Base-by-base conservation (phyloP, 2,329 filamentous ascomycete genomes). In the Aspergillus hortae region DNA sequence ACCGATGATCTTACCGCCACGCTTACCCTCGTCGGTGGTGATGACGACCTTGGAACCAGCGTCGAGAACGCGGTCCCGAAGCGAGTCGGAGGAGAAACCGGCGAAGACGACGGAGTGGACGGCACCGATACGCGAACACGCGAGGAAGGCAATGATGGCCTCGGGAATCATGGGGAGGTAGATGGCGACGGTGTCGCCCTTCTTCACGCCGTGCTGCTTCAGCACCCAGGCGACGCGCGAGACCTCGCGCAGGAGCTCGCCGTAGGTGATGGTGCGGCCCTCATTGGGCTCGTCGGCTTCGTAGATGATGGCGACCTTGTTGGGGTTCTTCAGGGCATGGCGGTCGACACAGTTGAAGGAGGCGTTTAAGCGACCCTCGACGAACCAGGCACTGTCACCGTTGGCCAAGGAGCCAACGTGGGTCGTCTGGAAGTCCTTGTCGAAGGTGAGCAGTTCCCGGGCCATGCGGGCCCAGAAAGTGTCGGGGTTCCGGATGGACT, bases 141-240 rank as follows among this genome's bases (percentile, higher is more conserved):
- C 94, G 51, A 99, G 80, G 73, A 99, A 89, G 49, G 94, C 88
- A 65, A 99, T 80, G 53, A 99, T 66, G 6, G 94, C 94, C 75
- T 99, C 92, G 51, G 94, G 94, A 73, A 99, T 96, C 94, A 99
- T 99, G 71, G 94, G 94, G 59, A 99, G 78, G 79, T 99, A 99
- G 61, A 99, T 89, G 57, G 91, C 94, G 52, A 99, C 92, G 4
- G 92, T 96, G 75, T 99, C 94, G 51, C 94, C 94, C 80, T 96
- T 97, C 78, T 88, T 86, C 55, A 99, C 92, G 57, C 94, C 94
- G 84, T 96, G 94, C 77, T 92, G 84, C 80, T 92, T 96, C 62
- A 99, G 82, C 21, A 89, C 87, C 78, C 90, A 90, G 42, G 94
- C 88, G 14, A 90, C 85, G 73, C 84, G 88, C 66, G 88, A 96